These are phyloP conservation scores for Ceratocystis variospora DNA, from an alignment of 2,329 filamentous ascomycete species.

Conservation along the genomic window DNA sequence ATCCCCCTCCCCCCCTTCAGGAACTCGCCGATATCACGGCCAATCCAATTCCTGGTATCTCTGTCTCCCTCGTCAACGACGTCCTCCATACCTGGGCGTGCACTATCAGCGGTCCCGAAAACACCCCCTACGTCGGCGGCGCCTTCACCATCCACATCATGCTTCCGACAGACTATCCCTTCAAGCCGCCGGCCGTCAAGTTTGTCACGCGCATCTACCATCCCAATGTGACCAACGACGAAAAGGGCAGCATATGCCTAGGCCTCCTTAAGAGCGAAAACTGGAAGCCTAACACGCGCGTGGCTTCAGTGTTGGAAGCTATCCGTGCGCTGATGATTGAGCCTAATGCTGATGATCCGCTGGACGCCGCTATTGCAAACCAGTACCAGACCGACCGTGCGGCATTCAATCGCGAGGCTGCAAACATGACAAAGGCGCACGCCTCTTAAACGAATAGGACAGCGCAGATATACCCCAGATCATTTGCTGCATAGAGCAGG, in stretches of 20 bases:
- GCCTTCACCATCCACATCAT: slow-evolving; percentile 76
- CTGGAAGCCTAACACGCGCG: slow-evolving; percentile 80
- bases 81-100: slow-evolving; percentile 42
- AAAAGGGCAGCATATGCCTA: slow-evolving; percentile 88
- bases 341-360: slow-evolving; percentile 78
- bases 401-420: slow-evolving; percentile 46
- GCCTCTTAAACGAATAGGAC: not conserved
- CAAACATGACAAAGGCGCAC: slow-evolving; percentile 21
- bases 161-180: slow-evolving; percentile 99
- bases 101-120: slow-evolving; percentile 32
- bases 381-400: slow-evolving; percentile 57
- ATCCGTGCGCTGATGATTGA: slow-evolving; percentile 60
- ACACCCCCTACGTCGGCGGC: slow-evolving; percentile 46
- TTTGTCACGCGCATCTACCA: slow-evolving; percentile 99
- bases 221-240: slow-evolving; percentile 99
- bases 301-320: slow-evolving; percentile 62
- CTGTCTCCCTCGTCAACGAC: slow-evolving; percentile 33
- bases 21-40: slow-evolving; percentile 40
- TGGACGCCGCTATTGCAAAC: slow-evolving; percentile 75
- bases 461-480: too few relatives aligned
- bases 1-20: slow-evolving; percentile 26
- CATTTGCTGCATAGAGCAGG: too few relatives aligned
- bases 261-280: slow-evolving; percentile 84
- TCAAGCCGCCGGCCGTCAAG: slow-evolving; percentile 99
- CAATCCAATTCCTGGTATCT: slow-evolving; percentile 35